Conservation (phyloP, 1,284 basidiomycete genomes). For the Meira miltonrushii region DNA sequence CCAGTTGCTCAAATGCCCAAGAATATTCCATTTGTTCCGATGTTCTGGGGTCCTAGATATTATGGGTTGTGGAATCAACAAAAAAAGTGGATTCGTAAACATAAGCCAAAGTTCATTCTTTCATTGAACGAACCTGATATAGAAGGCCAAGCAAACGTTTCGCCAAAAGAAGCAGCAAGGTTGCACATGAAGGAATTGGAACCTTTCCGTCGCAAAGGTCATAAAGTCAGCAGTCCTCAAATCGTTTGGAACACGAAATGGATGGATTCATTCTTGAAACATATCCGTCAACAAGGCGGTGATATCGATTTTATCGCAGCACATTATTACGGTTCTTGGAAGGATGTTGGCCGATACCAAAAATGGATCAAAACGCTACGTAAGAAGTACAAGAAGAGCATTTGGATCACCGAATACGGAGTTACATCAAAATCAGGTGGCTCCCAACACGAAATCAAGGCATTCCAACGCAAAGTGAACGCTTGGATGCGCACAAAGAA, state of each 20-base stretch:
- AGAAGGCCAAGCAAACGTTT: slow-evolving; percentile 31
- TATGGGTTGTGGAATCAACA: slow-evolving; percentile 27
- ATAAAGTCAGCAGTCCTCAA: slow-evolving; percentile 40
- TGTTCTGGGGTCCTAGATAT: slow-evolving; percentile 41
- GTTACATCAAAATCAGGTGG: slow-evolving; percentile 29
- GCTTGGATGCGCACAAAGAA: slow-evolving; percentile 27
- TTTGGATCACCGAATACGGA: slow-evolving; percentile 52
- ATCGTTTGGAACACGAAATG: slow-evolving; percentile 47
- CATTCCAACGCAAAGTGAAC: slow-evolving; percentile 31
- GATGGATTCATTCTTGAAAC: slow-evolving; percentile 36
- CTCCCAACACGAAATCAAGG: slow-evolving; percentile 23
- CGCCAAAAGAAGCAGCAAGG: slow-evolving; percentile 31
- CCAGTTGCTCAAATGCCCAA: slow-evolving; percentile 23
- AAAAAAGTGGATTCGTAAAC: slow-evolving; percentile 26
- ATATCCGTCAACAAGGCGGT: slow-evolving; percentile 33
- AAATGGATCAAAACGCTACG: slow-evolving; percentile 33
- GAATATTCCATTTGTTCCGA: slow-evolving; percentile 42
- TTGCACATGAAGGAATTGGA: slow-evolving; percentile 38
- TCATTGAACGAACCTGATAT: slow-evolving; percentile 48
- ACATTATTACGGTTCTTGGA: slow-evolving; percentile 46
- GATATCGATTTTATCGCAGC: slow-evolving; percentile 42
- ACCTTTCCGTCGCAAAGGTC: slow-evolving; percentile 37
- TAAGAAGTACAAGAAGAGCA: slow-evolving; percentile 18
- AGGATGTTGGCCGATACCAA: slow-evolving; percentile 37
- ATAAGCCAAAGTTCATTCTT: slow-evolving; percentile 28